Evolutionary conservation across 202 grass and related monocot genomes (phyloP).

Genomic region (Schoenoplectus tabernaemontani): DNA sequence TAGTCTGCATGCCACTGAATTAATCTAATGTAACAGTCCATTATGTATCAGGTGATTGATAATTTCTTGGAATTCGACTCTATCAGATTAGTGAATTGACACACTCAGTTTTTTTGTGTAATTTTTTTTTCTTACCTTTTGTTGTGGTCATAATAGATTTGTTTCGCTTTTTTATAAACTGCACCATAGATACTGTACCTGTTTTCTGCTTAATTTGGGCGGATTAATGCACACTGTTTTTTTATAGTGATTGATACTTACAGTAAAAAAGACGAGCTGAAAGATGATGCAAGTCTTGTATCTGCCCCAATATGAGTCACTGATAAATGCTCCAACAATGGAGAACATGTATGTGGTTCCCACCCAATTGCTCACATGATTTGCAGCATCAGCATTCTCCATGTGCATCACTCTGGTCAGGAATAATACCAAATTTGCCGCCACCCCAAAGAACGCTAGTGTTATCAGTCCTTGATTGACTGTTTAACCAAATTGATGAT

Average conservation of each 20-base stretch:
- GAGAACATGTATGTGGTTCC: constrained; percentile 38
- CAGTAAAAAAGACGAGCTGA: constrained; percentile 28
- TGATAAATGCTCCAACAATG: constrained; percentile 28
- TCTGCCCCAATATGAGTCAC: constrained; percentile 39
- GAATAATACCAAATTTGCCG: constrained; percentile 32
- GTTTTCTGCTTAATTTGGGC: background rate
- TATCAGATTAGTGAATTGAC: background rate
- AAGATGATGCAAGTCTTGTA: constrained; percentile 38
- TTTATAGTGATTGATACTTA: constrained; percentile 4
- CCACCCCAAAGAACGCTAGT: constrained; percentile 32
- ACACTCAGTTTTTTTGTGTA: background rate
- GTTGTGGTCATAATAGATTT: background rate
- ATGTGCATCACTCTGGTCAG: constrained; percentile 27
- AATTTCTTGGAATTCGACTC: background rate
- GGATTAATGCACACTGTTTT: background rate
- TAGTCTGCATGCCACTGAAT: background rate
- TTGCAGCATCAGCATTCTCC: constrained; percentile 31
- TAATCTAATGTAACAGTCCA: background rate
- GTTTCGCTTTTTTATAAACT: background rate
- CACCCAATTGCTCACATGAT: constrained; percentile 34
- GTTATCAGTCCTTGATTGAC: constrained; percentile 35
- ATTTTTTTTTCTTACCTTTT: background rate
- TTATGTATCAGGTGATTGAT: background rate
- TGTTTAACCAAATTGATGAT: constrained; percentile 8
- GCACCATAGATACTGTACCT: background rate